Evolutionary conservation across 2,329 filamentous ascomycete genomes (phyloP).

Genomic region (Coniochaeta sp.): DNA sequence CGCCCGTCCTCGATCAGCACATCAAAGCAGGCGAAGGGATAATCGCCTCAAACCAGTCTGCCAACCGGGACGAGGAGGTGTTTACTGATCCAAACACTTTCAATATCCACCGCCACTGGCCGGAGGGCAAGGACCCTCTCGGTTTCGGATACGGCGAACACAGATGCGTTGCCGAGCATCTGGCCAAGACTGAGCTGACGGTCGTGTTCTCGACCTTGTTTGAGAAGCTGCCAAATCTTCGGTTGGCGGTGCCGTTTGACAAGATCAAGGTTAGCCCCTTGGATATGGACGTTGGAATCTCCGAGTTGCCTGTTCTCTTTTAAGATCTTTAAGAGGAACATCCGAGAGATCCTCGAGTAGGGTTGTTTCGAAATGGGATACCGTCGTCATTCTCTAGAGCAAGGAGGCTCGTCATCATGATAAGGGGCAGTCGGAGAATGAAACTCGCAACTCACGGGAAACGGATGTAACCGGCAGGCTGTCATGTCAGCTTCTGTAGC

Average conservation of each 20-base stretch:
- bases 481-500: no score
- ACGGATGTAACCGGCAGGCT: no score
- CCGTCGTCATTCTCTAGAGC: no score
- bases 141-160: conserved; percentile 40
- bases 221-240: conserved; percentile 29
- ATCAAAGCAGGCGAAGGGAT: conserved; percentile 37
- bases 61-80: conserved; percentile 38
- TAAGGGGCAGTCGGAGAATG: no score
- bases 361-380: no score
- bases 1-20: conserved; percentile 13
- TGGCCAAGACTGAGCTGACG: conserved; percentile 34
- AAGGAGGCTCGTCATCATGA: no score
- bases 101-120: conserved; percentile 31
- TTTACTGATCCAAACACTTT: conserved; percentile 34
- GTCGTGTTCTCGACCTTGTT: conserved; percentile 35
- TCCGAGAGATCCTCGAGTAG: no score
- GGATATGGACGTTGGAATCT: conserved; percentile 31
- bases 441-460: no score
- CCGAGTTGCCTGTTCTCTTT: conserved; percentile 28
- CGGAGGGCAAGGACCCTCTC: conserved; percentile 25
- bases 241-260: conserved; percentile 28
- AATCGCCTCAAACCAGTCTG: conserved; percentile 39
- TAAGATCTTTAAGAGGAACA: conserved; percentile 9
- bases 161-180: conserved; percentile 36
- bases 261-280: conserved; percentile 31